These are phyloP conservation scores for Amanita thiersii DNA, from an alignment of 768 basidiomycete genomes.

Conservation along the genomic window DNA sequence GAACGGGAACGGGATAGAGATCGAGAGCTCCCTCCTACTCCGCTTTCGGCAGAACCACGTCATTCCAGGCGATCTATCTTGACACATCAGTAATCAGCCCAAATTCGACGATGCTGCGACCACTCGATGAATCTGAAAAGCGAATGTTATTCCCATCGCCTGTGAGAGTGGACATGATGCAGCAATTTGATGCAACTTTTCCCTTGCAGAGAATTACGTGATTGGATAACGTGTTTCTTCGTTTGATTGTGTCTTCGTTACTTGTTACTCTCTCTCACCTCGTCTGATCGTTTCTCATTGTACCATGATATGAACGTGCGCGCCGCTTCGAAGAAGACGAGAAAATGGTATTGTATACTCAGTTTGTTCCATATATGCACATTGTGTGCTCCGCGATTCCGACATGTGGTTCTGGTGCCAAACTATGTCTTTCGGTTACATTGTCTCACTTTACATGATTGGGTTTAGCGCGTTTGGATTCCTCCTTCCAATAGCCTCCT, in stretches of 20 bases:
- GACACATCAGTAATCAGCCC: conserved; percentile 24
- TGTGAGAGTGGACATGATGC: no score
- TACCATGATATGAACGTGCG: conserved; percentile 2
- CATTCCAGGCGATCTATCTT: conserved; percentile 27
- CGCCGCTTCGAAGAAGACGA: not conserved
- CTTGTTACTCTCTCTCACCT: not conserved
- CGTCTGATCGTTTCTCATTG: conserved; percentile 1
- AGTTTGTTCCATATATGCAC: conserved; percentile 1
- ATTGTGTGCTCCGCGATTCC: not conserved
- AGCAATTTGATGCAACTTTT: no score
- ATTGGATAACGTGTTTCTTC: not conserved
- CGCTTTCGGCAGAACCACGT: conserved; percentile 35
- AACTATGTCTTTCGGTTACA: not conserved
- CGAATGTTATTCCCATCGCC: no score
- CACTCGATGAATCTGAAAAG: no score
- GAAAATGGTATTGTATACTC: not conserved
- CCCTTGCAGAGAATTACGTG: not conserved
- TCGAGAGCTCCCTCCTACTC: conserved; percentile 35
- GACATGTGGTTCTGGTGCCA: not conserved
- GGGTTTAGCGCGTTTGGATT: conserved; percentile 1
- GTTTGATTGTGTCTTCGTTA: conserved; percentile 1
- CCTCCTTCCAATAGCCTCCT: conserved; percentile 2
- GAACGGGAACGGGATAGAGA: conserved; percentile 52
- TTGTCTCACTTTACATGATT: not conserved
- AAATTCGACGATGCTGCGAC: conserved; percentile 11